Evolutionary conservation across 345 rosid genomes (phyloP).

Genomic region (Euphorbia lathyris): DNA sequence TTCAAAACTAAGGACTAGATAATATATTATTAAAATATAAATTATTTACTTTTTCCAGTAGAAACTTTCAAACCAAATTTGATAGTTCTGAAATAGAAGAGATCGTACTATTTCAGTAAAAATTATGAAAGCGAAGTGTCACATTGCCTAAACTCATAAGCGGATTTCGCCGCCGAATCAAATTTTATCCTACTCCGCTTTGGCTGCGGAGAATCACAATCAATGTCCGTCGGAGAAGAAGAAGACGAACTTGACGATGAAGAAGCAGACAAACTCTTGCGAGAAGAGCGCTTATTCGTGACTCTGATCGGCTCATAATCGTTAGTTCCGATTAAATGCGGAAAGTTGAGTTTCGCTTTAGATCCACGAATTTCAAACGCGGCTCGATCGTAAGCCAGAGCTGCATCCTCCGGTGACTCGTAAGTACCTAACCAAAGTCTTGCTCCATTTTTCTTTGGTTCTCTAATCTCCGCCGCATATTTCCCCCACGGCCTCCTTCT

Average conservation of each 20-base stretch:
- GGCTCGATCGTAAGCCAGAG: background rate
- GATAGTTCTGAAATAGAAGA: too few relatives aligned
- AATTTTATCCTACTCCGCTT: background rate
- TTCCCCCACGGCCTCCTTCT: background rate
- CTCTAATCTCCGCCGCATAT: background rate
- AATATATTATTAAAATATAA: too few relatives aligned
- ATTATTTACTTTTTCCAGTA: too few relatives aligned
- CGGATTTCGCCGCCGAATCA: background rate
- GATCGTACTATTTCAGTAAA: too few relatives aligned
- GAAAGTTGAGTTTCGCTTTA: background rate
- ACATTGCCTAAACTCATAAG: too few relatives aligned
- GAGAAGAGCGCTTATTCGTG: background rate
- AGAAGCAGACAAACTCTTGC: background rate
- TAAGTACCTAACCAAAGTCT: background rate
- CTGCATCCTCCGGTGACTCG: background rate
- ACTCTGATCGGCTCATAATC: background rate
- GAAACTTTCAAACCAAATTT: too few relatives aligned
- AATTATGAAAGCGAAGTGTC: background rate
- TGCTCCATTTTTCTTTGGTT: background rate
- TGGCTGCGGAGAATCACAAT: background rate
- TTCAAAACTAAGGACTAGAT: too few relatives aligned
- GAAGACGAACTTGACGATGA: too few relatives aligned
- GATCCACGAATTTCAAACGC: background rate
- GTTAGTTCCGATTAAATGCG: background rate
- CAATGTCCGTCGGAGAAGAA: background rate